A percentile compares a stretch with the other conserved stretches of the same genome.
These are phyloP conservation scores for Cladophialophora bantiana DNA, from an alignment of 2,329 filamentous ascomycete genomes.

Conservation along the genomic window DNA sequence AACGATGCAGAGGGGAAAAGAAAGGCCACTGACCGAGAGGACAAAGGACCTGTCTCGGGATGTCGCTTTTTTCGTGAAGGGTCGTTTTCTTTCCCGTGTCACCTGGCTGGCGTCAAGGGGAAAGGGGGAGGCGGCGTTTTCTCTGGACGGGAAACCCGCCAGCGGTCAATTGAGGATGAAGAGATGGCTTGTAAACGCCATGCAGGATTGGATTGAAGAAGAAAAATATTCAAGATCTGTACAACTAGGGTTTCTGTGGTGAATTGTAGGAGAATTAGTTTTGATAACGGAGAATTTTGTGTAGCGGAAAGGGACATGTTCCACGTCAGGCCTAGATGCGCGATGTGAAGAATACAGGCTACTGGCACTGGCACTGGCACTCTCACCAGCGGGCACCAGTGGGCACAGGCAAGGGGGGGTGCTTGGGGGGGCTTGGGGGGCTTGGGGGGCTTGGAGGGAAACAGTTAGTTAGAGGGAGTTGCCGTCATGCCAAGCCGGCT, in stretches of 20 bases:
- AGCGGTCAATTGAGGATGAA: slow-evolving; percentile 3
- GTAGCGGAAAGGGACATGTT: slow-evolving; percentile 3
- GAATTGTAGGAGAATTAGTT: slow-evolving; percentile 1
- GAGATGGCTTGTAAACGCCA: slow-evolving; percentile 7
- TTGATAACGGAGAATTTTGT: background rate
- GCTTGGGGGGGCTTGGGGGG: background rate
- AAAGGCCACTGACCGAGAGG: slow-evolving; percentile 32
- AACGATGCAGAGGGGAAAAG: slow-evolving; percentile 22
- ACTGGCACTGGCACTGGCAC: slow-evolving; percentile 1
- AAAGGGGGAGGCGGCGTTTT: slow-evolving; percentile 24
- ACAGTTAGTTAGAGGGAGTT: slow-evolving; percentile 2
- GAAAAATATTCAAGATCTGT: slow-evolving; percentile 14
- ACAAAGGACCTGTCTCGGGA: slow-evolving; percentile 40
- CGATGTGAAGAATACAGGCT: background rate
- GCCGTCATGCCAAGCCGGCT: slow-evolving; percentile 30
- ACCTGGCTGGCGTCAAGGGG: slow-evolving; percentile 29
- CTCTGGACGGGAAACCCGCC: background rate
- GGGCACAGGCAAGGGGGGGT: background rate
- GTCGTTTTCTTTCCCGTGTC: slow-evolving; percentile 27
- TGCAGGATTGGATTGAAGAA: slow-evolving; percentile 5
- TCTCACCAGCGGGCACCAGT: background rate
- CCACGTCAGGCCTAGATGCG: slow-evolving; percentile 22
- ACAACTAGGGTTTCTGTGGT: slow-evolving; percentile 7
- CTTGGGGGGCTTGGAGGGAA: background rate
- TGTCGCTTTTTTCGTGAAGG: slow-evolving; percentile 25